Percentiles rank a stretch among this genome's conserved stretches.
Conservation (phyloP, 164 flowering plant genomes). For the Nymphaea thermarum region DNA sequence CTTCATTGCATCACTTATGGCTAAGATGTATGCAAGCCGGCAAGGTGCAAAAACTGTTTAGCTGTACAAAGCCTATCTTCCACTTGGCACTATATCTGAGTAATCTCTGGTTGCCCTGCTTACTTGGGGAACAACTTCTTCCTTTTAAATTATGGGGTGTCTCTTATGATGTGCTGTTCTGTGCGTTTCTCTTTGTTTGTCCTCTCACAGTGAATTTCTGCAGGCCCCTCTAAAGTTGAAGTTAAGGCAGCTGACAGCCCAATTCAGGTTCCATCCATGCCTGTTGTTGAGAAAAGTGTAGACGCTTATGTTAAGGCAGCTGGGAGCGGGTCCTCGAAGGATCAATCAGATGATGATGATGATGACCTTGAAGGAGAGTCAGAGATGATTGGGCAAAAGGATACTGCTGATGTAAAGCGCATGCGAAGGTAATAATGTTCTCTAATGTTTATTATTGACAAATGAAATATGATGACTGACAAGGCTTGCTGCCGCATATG, state of each 20-base stretch:
- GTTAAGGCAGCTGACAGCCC: conserved; percentile 41
- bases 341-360: conserved; percentile 72
- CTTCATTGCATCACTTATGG: no score
- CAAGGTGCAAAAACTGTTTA: no score
- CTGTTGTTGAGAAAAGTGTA: conserved; percentile 32
- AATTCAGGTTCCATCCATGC: conserved; percentile 36
- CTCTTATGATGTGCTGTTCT: neutral
- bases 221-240: conserved; percentile 15
- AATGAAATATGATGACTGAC: no score
- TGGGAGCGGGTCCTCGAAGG: conserved; percentile 79
- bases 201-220: neutral
- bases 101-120: no score
- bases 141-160: no score
- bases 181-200: neutral
- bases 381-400: conserved; percentile 40
- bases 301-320: conserved; percentile 29
- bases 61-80: no score
- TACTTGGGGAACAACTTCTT: no score
- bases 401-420: conserved; percentile 77
- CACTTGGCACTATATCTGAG: no score
- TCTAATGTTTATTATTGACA: neutral
- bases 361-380: conserved; percentile 53
- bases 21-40: no score
- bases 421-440: conserved; percentile 58
- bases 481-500: no score